phyloP scores from a whole-genome alignment of 768 basidiomycete species.

The Pleurotus cornucopiae region DNA sequence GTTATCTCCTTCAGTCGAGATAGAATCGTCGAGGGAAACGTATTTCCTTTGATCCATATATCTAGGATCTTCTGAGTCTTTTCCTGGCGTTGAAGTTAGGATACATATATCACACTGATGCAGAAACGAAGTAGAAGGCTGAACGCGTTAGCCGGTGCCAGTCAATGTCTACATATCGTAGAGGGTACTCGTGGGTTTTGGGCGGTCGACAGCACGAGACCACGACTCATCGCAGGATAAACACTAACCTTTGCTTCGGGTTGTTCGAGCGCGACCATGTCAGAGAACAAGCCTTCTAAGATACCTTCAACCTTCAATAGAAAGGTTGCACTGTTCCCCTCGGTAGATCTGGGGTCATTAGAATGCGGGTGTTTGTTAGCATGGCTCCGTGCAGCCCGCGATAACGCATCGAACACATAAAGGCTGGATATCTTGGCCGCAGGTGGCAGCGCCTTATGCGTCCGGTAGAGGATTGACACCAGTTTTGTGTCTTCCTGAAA shows the following conservation, averaged over 20 bases:
- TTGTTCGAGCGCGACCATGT: constrained; percentile 65
- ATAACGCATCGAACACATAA: constrained; percentile 91
- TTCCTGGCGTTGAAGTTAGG: constrained; percentile 57
- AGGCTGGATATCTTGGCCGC: constrained; percentile 79
- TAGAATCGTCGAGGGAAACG: constrained; percentile 79
- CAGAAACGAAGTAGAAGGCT: neutral
- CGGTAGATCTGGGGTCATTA: constrained; percentile 48
- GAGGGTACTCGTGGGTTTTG: neutral
- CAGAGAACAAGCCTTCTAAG: constrained; percentile 83
- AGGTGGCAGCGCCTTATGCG: constrained; percentile 73
- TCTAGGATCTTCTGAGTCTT: constrained; percentile 96
- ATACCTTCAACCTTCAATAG: constrained; percentile 87
- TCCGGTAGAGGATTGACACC: constrained; percentile 84
- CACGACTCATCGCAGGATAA: neutral
- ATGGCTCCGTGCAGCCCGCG: constrained; percentile 73
- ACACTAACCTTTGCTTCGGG: constrained; percentile 84
- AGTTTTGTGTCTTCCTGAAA: constrained; percentile 79
- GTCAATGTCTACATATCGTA: constrained; percentile 6
- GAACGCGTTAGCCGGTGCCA: neutral
- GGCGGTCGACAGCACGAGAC: constrained; percentile 1
- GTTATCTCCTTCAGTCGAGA: constrained; percentile 67
- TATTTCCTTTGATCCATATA: constrained; percentile 91
- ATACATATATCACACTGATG: constrained; percentile 4
- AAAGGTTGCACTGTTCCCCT: constrained; percentile 79
- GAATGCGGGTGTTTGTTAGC: constrained; percentile 61